Evolutionary conservation across 768 basidiomycete species (phyloP).

Genomic region (Myochromella boudieri): DNA sequence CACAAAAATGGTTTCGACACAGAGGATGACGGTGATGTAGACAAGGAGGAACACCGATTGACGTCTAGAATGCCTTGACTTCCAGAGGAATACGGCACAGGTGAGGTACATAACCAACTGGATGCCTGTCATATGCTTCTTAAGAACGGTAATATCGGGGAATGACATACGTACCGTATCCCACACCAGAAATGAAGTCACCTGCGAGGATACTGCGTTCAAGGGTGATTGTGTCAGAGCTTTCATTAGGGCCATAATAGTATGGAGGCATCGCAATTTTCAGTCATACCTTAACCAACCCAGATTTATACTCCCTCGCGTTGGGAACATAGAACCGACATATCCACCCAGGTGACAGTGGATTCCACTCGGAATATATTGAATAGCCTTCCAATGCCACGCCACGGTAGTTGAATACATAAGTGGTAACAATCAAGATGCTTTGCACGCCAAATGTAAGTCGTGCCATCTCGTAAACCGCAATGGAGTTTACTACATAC

Average conservation of each 20-base stretch:
- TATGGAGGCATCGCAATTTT: constrained; percentile 23
- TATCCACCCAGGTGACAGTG: no score
- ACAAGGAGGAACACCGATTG: constrained; percentile 27
- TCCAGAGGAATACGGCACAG: constrained; percentile 33
- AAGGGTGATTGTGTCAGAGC: constrained; percentile 22
- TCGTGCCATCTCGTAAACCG: no score
- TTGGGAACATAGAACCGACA: no score
- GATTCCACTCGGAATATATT: no score
- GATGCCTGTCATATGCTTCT: constrained; percentile 21
- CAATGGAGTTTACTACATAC: no score
- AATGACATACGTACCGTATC: constrained; percentile 31
- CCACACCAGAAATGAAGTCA: constrained; percentile 33
- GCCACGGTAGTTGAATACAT: no score
- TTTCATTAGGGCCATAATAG: constrained; percentile 31
- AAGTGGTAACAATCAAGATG: no score
- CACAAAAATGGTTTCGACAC: constrained; percentile 32
- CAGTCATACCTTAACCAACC: no score
- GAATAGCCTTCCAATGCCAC: no score
- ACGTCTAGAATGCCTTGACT: constrained; percentile 19
- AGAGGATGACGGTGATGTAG: constrained; percentile 30
- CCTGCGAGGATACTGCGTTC: constrained; percentile 37
- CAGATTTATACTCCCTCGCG: no score
- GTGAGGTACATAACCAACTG: constrained; percentile 29
- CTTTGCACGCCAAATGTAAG: no score
- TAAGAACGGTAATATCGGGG: neutral